phyloP scores from a whole-genome alignment of 202 grass and related monocot species.

The Brachypodium distachyon region DNA sequence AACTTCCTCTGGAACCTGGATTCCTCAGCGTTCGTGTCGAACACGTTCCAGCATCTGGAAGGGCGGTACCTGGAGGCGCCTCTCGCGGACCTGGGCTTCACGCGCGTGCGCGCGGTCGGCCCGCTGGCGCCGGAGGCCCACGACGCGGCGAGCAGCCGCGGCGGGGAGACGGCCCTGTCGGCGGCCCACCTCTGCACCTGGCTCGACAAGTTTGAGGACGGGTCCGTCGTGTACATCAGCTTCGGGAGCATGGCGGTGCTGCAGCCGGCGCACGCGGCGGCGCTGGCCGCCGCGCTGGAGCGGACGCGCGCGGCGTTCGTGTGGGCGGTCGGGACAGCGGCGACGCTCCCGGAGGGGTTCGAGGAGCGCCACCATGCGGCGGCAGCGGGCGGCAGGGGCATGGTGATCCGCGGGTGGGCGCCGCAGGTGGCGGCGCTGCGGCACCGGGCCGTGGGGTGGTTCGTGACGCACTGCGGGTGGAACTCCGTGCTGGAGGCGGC shows the following conservation, averaged over 20 bases:
- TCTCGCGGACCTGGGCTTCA: slow-evolving; percentile 24
- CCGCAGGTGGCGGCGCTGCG: slow-evolving; percentile 49
- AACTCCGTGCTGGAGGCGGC: slow-evolving; percentile 57
- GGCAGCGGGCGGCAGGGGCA: background rate
- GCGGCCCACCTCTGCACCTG: slow-evolving; percentile 26
- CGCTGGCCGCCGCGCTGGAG: slow-evolving; percentile 31
- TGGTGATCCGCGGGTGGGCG: slow-evolving; percentile 59
- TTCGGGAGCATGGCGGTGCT: slow-evolving; percentile 45
- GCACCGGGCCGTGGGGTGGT: slow-evolving; percentile 40
- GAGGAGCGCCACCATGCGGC: slow-evolving; percentile 12
- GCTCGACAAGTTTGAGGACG: slow-evolving; percentile 33
- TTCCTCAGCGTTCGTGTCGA: background rate
- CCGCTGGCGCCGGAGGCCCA: slow-evolving; percentile 25
- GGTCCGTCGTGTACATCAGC: slow-evolving; percentile 47
- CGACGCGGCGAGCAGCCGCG: background rate
- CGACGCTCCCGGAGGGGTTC: slow-evolving; percentile 17
- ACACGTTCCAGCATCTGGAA: slow-evolving; percentile 44
- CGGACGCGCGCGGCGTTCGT: slow-evolving; percentile 27
- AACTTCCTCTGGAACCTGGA: slow-evolving; percentile 46
- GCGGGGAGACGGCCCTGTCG: background rate
- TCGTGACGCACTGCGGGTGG: slow-evolving; percentile 41
- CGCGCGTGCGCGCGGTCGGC: slow-evolving; percentile 27
- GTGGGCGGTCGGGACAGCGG: slow-evolving; percentile 19
- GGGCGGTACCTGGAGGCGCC: slow-evolving; percentile 19
- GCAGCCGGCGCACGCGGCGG: slow-evolving; percentile 7